phyloP scores from a whole-genome alignment of 75 land plant species.

The Selaginella moellendorffii region DNA sequence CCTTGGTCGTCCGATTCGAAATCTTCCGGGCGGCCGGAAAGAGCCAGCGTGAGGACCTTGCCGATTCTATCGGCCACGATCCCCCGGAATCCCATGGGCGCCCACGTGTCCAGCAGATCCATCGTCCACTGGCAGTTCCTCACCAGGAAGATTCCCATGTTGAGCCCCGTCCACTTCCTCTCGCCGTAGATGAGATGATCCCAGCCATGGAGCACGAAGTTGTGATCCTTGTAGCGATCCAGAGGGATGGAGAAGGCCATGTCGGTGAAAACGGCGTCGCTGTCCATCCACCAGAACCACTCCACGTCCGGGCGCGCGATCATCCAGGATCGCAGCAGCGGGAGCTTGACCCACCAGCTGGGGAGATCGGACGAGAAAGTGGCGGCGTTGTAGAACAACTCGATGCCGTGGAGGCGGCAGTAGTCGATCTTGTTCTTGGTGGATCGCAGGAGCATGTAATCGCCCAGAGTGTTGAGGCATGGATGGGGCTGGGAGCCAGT shows the following conservation, averaged over 20 bases:
- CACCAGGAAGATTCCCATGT: constrained; percentile 17
- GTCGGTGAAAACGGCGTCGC: constrained; percentile 21
- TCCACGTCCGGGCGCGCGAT: constrained; percentile 19
- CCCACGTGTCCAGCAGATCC: constrained; percentile 15
- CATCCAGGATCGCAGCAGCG: constrained; percentile 14
- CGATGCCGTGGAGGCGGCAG: constrained; percentile 17
- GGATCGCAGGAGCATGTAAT: constrained; percentile 10
- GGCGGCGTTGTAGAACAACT: constrained; percentile 18
- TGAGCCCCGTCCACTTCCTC: constrained; percentile 17
- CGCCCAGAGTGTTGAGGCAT: constrained; percentile 13
- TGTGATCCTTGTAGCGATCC: constrained; percentile 14
- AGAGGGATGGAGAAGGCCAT: constrained; percentile 14
- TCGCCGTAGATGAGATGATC: constrained; percentile 9
- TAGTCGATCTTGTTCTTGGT: constrained; percentile 24
- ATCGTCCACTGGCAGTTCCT: constrained; percentile 21
- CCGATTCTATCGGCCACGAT: neutral
- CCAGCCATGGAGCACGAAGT: constrained; percentile 21
- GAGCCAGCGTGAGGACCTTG: constrained; percentile 2
- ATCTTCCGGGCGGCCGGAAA: neutral
- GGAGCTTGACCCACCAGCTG: constrained; percentile 19
- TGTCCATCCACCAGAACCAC: constrained; percentile 27
- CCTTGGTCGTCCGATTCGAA: constrained; percentile 8
- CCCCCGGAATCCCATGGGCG: constrained; percentile 2
- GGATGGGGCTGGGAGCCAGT: constrained; percentile 20
- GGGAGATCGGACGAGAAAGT: constrained; percentile 10